Base-by-base conservation (phyloP, 176 grass and related monocot genomes). In the Dactylis glomerata region DNA sequence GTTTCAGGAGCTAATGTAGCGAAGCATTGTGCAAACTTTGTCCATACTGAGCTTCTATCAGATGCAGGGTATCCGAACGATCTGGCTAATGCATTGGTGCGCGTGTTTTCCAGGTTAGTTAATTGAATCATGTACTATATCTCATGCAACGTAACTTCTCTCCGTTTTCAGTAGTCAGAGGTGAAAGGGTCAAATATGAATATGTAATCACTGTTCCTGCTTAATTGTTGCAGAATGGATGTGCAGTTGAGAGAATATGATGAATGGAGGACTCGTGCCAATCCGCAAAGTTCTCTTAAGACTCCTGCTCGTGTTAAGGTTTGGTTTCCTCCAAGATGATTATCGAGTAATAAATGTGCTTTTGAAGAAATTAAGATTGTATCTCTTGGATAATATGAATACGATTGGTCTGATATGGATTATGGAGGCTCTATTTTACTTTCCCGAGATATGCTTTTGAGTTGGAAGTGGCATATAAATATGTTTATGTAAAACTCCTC, bases 1-100 rank as follows among this genome's bases (percentile, higher is more conserved):
- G 6, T 87, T 76, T 68, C 37, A 87, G 85, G 85, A 68, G 17
- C 44, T 81, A 71, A 67, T 54, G 78, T 81, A 24, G 77, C 85
- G 42, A 5, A n/a, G 56, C n/a, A 81, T 54, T 86, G 68, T 16
- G 68, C 68, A 44, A 5, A 32, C n/a, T n/a, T n/a, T n/a, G 65
- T 87, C 81, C 85, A 66, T 74, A 44, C 0, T 74, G 78, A 81
- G 13, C 68, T 87, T 75, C 3, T 20, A 0, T 31, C 5, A 20
- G 42, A 87, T 44, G 33, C 36, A 41, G 22, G 75, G 34, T 87
- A 66, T 42, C 8, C 24, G 7, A 26, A n/a, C 28, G 22, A 50
- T 33, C 12, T 24, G 27, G 45, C 19, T 28, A 30, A 50, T 51
- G 55, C 47, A 22, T 41, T 44, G 12, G 2, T 0, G 17, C 46